phyloP scores from a whole-genome alignment of 2,329 filamentous ascomycete species.

The Tetracladium maxilliforme region DNA sequence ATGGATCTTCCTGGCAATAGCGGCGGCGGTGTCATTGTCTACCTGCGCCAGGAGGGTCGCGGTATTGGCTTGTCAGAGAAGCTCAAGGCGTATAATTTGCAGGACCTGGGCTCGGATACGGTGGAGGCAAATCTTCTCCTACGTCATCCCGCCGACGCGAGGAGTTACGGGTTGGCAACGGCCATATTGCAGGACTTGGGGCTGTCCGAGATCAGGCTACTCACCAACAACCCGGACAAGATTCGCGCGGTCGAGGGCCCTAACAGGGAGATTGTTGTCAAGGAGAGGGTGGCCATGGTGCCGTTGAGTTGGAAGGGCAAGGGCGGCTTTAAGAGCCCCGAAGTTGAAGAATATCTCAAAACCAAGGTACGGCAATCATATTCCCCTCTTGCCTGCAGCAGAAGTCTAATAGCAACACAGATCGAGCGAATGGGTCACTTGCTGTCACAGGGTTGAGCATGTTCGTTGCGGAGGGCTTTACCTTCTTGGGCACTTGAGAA shows the following conservation, averaged over 20 bases:
- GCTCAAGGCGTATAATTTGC: constrained; percentile 93
- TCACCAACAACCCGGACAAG: constrained; percentile 98
- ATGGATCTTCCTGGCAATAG: constrained; percentile 61
- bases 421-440: constrained; percentile 84
- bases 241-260: constrained; percentile 88
- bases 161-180: constrained; percentile 92
- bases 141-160: constrained; percentile 82
- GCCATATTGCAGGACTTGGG: constrained; percentile 85
- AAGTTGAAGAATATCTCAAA: constrained; percentile 86
- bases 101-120: constrained; percentile 93
- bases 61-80: constrained; percentile 93
- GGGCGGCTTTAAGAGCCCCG: constrained; percentile 69
- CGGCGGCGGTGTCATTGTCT: constrained; percentile 80
- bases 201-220: constrained; percentile 58
- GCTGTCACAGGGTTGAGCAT: no score
- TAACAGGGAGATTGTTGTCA: constrained; percentile 73
- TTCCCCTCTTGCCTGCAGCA: background rate
- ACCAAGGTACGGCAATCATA: constrained; percentile 59
- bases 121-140: constrained; percentile 89
- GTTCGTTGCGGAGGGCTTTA: no score
- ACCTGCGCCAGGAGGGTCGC: constrained; percentile 87
- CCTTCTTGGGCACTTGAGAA: no score
- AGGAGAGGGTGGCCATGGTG: constrained; percentile 87
- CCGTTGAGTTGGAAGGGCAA: constrained; percentile 83
- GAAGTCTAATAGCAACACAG: constrained; percentile 22